Conservation (phyloP, 805 yeast species). For the Tetrapisispora iriomotensis region DNA sequence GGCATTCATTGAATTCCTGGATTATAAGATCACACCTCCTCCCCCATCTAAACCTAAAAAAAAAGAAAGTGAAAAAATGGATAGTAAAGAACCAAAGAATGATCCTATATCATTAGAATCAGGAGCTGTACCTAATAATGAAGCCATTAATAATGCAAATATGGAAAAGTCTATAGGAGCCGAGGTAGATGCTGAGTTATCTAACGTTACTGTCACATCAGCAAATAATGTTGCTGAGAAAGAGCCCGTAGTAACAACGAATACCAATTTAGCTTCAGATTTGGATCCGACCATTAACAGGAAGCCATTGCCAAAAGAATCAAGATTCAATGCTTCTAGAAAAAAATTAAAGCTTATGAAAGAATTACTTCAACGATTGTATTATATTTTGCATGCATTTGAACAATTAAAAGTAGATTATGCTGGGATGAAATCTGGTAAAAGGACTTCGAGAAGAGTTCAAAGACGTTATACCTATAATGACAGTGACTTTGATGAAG, state of each 20-base stretch:
- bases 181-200: not conserved
- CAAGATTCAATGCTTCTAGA: constrained; percentile 17
- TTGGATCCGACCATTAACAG: constrained; percentile 8
- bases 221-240: not conserved
- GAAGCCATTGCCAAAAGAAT: constrained; percentile 18
- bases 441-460: constrained; percentile 23
- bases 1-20: constrained; percentile 17
- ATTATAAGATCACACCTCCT: constrained; percentile 11
- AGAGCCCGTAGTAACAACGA: not conserved
- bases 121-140: not conserved
- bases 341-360: constrained; percentile 13
- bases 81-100: not conserved
- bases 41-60: constrained; percentile 1
- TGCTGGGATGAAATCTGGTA: constrained; percentile 25
- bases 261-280: not conserved
- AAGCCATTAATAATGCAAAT: no score
- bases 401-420: constrained; percentile 58
- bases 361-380: constrained; percentile 15
- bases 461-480: constrained; percentile 18
- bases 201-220: not conserved
- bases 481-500: constrained; percentile 11
- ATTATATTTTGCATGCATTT: constrained; percentile 45
- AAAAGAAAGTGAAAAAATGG: not conserved
- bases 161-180: no score
- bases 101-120: constrained; percentile 1